Base-by-base conservation (phyloP, 768 basidiomycete genomes). In the Phaffia tasmanica region DNA sequence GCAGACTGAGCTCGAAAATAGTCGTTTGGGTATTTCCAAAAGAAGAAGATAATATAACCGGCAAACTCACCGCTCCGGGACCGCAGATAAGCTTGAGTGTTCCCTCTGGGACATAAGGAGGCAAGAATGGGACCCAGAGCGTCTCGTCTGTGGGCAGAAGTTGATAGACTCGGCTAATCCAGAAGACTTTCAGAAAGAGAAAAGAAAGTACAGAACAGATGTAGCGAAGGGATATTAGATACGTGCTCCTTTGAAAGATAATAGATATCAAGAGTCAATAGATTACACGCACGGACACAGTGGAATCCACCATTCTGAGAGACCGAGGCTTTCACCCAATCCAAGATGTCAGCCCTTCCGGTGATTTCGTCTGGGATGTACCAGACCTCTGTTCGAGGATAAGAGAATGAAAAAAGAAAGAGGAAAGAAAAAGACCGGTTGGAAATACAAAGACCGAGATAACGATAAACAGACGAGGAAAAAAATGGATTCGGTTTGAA, bases 161-260 rank as follows among this genome's bases (percentile, higher is more conserved):
- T 1, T 7, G 29, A 29, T 56, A 27, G 29, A 65, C 25, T 16
- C 29, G 35, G 11, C 29, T 23, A 32, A 65, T 65, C 42, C 56
- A 57, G 49, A 65, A 65, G 57, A 65, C 64, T 42, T 42, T 65
- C 16, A 57, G 56, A 54, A 30, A 54, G 49, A 18, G 21, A 59
- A 35, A 9, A 30, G 19, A 14, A 56, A 46, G 6, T 47, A 29
- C 9, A 23, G 4, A 18, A 15, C n/a, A 51, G 50, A 30, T 4
- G 18, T 0, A 1, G 21, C 7, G 19, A n/a, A 21, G 11, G 49
- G 27, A 21, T 21, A 25, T 46, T 21, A 42, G 21, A 29, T 14
- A 15, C n/a, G n/a, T 18, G 21, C n/a, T 23, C 8, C 23, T 15
- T 21, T 48, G 1, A 42, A 29, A 19, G 48, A 6, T 42, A 27